Conservation (phyloP, 805 yeast species). For the Sugiyamaella americana region DNA sequence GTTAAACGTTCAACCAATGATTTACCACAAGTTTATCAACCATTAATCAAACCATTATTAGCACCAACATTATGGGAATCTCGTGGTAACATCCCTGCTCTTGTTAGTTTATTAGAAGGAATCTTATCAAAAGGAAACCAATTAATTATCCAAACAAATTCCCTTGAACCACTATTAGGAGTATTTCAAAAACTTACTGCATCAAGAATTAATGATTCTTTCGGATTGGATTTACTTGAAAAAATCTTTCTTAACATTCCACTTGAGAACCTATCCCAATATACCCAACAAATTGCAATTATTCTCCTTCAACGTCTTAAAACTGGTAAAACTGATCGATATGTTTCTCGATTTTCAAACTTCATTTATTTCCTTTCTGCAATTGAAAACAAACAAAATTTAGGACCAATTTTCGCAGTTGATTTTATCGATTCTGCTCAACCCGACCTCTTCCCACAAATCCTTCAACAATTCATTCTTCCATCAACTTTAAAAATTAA, state of each 20-base stretch:
- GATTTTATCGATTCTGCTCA: slow-evolving; percentile 38
- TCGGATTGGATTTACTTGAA: slow-evolving; percentile 82
- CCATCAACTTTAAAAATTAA: slow-evolving; percentile 34
- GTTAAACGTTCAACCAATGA: slow-evolving; percentile 42
- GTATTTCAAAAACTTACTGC: slow-evolving; percentile 93
- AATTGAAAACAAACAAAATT: slow-evolving; percentile 30
- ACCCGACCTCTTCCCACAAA: slow-evolving; percentile 34
- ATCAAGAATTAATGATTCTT: slow-evolving; percentile 69
- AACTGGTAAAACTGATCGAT: slow-evolving; percentile 74
- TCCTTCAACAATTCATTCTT: slow-evolving; percentile 28
- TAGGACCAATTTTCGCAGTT: slow-evolving; percentile 51
- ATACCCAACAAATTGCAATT: slow-evolving; percentile 64
- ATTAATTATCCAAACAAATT: slow-evolving; percentile 38
- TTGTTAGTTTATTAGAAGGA: slow-evolving; percentile 69
- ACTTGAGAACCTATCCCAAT: slow-evolving; percentile 43
- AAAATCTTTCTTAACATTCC: slow-evolving; percentile 57
- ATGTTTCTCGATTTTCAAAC: slow-evolving; percentile 59
- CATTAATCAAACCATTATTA: slow-evolving; percentile 70
- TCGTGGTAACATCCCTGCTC: slow-evolving; percentile 89
- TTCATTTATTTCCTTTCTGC: slow-evolving; percentile 55
- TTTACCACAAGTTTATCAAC: slow-evolving; percentile 60
- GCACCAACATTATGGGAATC: slow-evolving; percentile 93
- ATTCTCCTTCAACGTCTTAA: slow-evolving; percentile 76
- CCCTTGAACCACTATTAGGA: slow-evolving; percentile 75
- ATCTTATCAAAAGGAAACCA: slow-evolving; percentile 44